phyloP scores from a whole-genome alignment of 164 flowering plant genomes.

The Macadamia integrifolia region DNA sequence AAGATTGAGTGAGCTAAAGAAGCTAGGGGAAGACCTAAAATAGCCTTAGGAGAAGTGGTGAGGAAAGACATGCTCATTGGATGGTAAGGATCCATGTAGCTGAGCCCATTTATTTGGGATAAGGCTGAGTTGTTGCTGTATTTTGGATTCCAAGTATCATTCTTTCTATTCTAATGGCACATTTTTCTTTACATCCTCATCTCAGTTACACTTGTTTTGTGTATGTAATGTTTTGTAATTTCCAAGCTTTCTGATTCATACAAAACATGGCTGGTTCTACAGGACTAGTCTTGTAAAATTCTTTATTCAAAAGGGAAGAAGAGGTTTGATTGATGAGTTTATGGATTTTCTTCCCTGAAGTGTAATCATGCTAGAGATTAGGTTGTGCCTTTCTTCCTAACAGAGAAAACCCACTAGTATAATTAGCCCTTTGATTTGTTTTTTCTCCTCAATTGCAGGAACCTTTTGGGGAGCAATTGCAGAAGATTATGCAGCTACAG shows the following conservation, averaged over 20 bases:
- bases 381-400: not conserved
- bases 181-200: too few relatives aligned
- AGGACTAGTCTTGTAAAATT: not conserved
- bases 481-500: slow-evolving; percentile 58
- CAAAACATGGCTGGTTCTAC: not conserved
- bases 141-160: not conserved
- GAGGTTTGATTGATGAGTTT: not conserved
- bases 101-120: too few relatives aligned
- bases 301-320: not conserved
- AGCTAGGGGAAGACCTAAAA: too few relatives aligned
- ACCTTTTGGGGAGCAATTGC: slow-evolving; percentile 68
- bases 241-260: not conserved
- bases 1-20: too few relatives aligned
- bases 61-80: too few relatives aligned
- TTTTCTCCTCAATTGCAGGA: slow-evolving; percentile 27
- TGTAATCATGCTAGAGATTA: not conserved
- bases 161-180: not conserved
- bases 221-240: too few relatives aligned
- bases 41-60: too few relatives aligned
- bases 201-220: too few relatives aligned
- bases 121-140: not conserved
- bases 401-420: not conserved
- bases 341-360: not conserved
- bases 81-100: too few relatives aligned
- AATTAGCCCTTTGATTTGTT: not conserved